Evolutionary conservation across 345 rosid genomes (phyloP).

Genomic region (Bruguiera gymnorhiza): DNA sequence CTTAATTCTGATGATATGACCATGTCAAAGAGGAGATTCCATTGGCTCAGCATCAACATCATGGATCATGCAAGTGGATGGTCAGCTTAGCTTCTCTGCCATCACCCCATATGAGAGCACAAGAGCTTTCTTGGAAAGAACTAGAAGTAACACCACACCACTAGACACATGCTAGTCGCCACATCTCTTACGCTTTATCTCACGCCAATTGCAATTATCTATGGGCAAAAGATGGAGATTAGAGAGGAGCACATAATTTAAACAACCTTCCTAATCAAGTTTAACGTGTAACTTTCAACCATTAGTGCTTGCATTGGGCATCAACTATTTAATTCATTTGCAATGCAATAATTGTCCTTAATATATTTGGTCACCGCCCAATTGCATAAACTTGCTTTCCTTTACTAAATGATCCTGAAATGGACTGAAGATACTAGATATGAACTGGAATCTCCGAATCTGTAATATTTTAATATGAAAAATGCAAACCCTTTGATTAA

Average conservation of each 20-base stretch:
- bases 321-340: background rate
- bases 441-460: background rate
- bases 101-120: background rate
- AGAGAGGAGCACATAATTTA: background rate
- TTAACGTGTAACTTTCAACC: background rate
- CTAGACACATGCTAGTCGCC: conserved; percentile 15
- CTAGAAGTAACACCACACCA: background rate
- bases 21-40: background rate
- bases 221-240: background rate
- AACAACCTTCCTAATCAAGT: background rate
- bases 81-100: background rate
- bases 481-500: background rate
- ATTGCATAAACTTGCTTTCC: background rate
- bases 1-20: no score
- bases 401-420: background rate
- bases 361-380: background rate
- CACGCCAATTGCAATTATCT: background rate
- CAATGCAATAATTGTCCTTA: background rate
- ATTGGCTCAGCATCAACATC: background rate
- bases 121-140: background rate
- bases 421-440: background rate
- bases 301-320: background rate
- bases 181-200: conserved; percentile 11
- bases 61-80: background rate
- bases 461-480: background rate